Percentiles rank a stretch among this genome's conserved stretches.
Conservation (phyloP, 306 rosid genomes). For the Hylodesmum podocarpum region DNA sequence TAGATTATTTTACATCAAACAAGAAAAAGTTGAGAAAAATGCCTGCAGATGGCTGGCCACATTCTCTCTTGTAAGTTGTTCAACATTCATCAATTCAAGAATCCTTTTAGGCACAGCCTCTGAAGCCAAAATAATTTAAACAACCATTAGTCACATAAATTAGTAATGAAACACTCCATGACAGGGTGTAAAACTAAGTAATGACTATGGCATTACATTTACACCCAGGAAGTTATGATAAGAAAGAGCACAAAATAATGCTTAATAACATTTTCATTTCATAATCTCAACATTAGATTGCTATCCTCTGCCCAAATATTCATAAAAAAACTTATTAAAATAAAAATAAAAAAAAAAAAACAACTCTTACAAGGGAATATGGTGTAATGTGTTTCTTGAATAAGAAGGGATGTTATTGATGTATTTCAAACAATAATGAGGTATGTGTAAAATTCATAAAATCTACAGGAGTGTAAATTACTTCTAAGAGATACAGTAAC, state of each 20-base stretch:
- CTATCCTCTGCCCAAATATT: not conserved
- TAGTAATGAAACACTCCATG: not conserved
- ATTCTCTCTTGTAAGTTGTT: slow-evolving; percentile 92
- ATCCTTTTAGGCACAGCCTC: slow-evolving; percentile 94
- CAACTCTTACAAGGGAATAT: not conserved
- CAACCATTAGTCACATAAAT: not conserved
- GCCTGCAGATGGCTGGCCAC: slow-evolving; percentile 99
- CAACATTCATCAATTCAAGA: slow-evolving; percentile 90
- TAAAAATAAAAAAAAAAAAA: not conserved
- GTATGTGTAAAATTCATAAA: not conserved
- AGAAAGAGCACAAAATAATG: not conserved
- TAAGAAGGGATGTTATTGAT: not conserved
- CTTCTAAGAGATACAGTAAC: not conserved
- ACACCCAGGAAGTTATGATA: not conserved
- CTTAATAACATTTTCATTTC: not conserved
- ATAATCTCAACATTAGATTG: not conserved
- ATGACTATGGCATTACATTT: not conserved
- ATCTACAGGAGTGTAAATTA: not conserved
- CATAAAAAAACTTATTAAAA: not conserved
- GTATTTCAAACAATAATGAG: not conserved
- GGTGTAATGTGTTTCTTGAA: not conserved
- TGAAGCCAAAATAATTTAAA: slow-evolving; percentile 38
- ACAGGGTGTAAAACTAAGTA: not conserved
- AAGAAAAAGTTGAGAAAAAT: slow-evolving; percentile 24
- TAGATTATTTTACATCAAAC: not conserved